Conservation (phyloP, 345 rosid genomes). For the Citropsis articulata region DNA sequence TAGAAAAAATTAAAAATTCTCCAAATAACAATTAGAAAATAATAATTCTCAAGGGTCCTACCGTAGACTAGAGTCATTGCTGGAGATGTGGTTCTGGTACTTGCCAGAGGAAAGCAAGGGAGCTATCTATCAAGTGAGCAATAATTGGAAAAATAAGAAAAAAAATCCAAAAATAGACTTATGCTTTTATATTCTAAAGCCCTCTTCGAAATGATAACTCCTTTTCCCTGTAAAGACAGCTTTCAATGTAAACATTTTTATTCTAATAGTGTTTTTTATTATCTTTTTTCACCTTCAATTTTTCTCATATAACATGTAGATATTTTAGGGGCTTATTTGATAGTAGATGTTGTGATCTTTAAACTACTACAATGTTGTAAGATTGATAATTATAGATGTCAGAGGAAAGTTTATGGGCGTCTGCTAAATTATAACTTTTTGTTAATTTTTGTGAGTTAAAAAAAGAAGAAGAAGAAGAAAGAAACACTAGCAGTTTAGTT, state of each 20-base stretch:
- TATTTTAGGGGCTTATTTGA: neutral
- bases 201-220: conserved; percentile 28
- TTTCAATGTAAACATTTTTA: neutral
- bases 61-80: conserved; percentile 47
- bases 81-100: conserved; percentile 43
- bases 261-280: neutral
- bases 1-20: neutral
- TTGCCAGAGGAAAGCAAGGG: neutral
- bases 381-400: too few species aligned
- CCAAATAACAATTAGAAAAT: neutral
- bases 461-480: too few species aligned
- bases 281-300: neutral
- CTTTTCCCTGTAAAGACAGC: conserved; percentile 27
- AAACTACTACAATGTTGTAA: too few species aligned
- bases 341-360: too few species aligned
- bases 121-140: neutral
- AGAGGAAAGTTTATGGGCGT: too few species aligned
- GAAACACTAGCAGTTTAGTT: too few species aligned
- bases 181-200: conserved; percentile 13
- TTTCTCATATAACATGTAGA: neutral
- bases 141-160: neutral
- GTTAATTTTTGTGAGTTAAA: too few species aligned
- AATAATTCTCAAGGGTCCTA: neutral
- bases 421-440: too few species aligned
- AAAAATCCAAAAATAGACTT: conserved; percentile 17